Conservation (phyloP, 306 rosid species). For the Glycine latifolia region DNA sequence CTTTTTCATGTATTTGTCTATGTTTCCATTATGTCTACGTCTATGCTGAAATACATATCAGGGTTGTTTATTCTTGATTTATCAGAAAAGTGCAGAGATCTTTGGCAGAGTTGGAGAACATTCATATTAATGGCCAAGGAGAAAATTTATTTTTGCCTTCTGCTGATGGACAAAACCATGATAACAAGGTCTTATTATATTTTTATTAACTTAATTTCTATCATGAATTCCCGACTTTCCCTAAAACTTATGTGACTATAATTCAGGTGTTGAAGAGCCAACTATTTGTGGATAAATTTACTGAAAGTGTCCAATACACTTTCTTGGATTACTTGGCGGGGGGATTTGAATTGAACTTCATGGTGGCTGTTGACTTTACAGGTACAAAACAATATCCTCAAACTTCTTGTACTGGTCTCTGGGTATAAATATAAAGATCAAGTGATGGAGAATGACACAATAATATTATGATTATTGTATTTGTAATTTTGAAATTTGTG, state of each 20-base stretch:
- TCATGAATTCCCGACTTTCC: constrained; percentile 22
- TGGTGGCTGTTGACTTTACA: constrained; percentile 89
- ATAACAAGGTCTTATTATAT: constrained; percentile 59
- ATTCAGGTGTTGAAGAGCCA: constrained; percentile 73
- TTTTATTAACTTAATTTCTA: constrained; percentile 4
- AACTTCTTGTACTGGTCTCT: neutral
- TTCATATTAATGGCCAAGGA: constrained; percentile 61
- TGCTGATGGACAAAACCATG: constrained; percentile 62
- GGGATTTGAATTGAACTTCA: constrained; percentile 79
- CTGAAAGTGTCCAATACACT: constrained; percentile 68
- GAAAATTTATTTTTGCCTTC: constrained; percentile 58
- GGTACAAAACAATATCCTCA: constrained; percentile 52
- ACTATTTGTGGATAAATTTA: constrained; percentile 69
- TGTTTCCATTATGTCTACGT: constrained; percentile 14
- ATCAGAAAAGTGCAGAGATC: constrained; percentile 73
- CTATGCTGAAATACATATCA: constrained; percentile 30
- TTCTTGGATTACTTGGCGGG: constrained; percentile 83
- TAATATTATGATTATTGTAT: neutral
- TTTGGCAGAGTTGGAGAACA: constrained; percentile 72
- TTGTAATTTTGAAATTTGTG: neutral
- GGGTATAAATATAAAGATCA: constrained; percentile 7
- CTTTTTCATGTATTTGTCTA: constrained; percentile 8
- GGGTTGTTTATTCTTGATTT: constrained; percentile 42
- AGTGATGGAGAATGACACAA: neutral
- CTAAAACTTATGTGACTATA: constrained; percentile 38